A percentile compares a stretch with the other conserved stretches of the same genome.
phyloP scores from a whole-genome alignment of 352 stramenopile genomes.

The Phytophthora capsici region DNA sequence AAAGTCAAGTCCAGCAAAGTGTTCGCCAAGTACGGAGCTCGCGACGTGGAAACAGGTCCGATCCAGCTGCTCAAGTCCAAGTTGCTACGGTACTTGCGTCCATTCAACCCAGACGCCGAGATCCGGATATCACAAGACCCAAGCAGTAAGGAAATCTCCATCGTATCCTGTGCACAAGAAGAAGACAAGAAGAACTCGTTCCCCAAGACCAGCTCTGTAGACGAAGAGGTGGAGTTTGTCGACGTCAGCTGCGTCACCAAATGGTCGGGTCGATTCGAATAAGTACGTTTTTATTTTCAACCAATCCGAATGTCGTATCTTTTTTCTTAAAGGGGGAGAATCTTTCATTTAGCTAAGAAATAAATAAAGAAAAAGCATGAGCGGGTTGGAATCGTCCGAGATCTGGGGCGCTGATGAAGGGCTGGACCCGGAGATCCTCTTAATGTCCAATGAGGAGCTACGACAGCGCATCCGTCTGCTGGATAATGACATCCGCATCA shows the following conservation, averaged over 20 bases:
- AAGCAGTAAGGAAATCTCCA: slow-evolving; percentile 53
- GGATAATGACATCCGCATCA: slow-evolving; percentile 98
- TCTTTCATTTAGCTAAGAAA: slow-evolving; percentile 11
- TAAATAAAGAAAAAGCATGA: slow-evolving; percentile 41
- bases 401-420: slow-evolving; percentile 70
- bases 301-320: slow-evolving; percentile 15
- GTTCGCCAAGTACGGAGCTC: slow-evolving; percentile 88
- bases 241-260: slow-evolving; percentile 62
- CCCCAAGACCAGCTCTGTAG: slow-evolving; percentile 16
- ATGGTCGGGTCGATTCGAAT: slow-evolving; percentile 76
- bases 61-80: slow-evolving; percentile 87
- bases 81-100: slow-evolving; percentile 74
- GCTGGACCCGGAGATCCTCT: slow-evolving; percentile 90
- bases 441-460: slow-evolving; percentile 96
- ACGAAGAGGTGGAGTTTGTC: slow-evolving; percentile 34
- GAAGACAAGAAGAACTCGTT: slow-evolving; percentile 10
- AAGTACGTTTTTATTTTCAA: slow-evolving; percentile 24
- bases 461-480: slow-evolving; percentile 95
- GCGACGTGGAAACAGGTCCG: slow-evolving; percentile 78
- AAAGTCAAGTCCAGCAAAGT: slow-evolving; percentile 64
- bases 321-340: slow-evolving; percentile 15
- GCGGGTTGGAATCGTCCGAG: slow-evolving; percentile 63
- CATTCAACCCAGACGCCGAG: slow-evolving; percentile 78
- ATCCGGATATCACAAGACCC: slow-evolving; percentile 65
- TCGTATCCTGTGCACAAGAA: slow-evolving; percentile 57